Percentiles rank a stretch among this genome's conserved stretches.
These are phyloP conservation scores for Fusarium temperatum DNA, from an alignment of 2,329 filamentous ascomycete species.

Conservation along the genomic window DNA sequence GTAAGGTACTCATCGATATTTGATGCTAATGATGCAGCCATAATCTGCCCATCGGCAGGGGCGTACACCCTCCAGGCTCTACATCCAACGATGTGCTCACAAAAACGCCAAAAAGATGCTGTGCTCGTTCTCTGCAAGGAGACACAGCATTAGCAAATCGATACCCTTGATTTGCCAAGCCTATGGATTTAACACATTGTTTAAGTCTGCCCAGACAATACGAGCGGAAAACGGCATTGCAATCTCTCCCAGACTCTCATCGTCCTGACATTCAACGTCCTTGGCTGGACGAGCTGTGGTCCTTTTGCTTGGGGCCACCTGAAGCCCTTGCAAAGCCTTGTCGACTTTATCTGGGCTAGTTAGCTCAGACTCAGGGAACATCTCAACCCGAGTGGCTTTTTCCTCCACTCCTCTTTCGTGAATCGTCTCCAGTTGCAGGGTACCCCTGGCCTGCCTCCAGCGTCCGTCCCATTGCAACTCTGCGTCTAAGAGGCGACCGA, in stretches of 20 bases:
- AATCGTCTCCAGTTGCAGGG: constrained; percentile 5
- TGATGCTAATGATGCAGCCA: neutral
- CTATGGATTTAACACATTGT: neutral
- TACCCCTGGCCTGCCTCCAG: constrained; percentile 13
- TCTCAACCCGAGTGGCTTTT: constrained; percentile 13
- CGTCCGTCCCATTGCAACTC: constrained; percentile 1
- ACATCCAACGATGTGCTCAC: constrained; percentile 6
- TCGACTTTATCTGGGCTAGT: constrained; percentile 5
- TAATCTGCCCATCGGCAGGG: constrained; percentile 21
- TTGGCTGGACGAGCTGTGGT: constrained; percentile 1
- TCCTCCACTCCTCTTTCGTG: constrained; percentile 13
- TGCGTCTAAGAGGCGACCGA: constrained; percentile 16
- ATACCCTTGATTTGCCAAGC: constrained; percentile 14
- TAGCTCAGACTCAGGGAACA: neutral
- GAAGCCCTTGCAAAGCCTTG: constrained; percentile 24
- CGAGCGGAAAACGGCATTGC: constrained; percentile 23
- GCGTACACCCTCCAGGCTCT: neutral
- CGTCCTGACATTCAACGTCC: constrained; percentile 1
- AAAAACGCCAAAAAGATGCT: constrained; percentile 19
- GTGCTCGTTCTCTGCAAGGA: neutral
- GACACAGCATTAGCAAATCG: neutral
- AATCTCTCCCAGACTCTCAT: neutral
- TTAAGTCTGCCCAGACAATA: constrained; percentile 29
- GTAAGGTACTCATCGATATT: neutral
- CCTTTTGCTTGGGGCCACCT: constrained; percentile 14